Percentiles rank a stretch among this genome's conserved stretches.
Evolutionary conservation across 768 basidiomycete species (phyloP).

Genomic region (Pleurotus cornucopiae): DNA sequence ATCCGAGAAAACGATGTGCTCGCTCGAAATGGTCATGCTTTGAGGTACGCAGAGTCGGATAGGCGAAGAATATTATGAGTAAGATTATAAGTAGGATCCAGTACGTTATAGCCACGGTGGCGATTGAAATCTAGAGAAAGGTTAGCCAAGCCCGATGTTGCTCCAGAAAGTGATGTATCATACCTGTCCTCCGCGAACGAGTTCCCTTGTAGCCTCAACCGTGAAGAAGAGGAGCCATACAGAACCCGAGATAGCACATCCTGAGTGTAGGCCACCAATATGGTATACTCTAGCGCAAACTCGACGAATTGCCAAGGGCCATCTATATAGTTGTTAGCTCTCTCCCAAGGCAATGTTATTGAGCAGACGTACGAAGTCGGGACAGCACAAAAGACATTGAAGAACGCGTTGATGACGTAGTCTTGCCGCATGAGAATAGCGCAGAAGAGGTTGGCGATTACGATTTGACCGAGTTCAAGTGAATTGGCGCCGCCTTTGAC

Average conservation of each 20-base stretch:
- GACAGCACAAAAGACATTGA: slow-evolving; percentile 45
- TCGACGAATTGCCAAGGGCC: slow-evolving; percentile 52
- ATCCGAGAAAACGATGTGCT: slow-evolving; percentile 54
- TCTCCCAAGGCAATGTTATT: background rate
- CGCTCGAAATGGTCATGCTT: slow-evolving; percentile 52
- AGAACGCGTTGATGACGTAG: slow-evolving; percentile 57
- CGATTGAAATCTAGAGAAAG: slow-evolving; percentile 31
- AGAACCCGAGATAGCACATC: slow-evolving; percentile 49
- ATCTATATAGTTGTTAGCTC: slow-evolving; percentile 26
- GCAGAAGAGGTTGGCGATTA: slow-evolving; percentile 43
- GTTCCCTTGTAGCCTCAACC: slow-evolving; percentile 47
- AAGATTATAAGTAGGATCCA: slow-evolving; percentile 42
- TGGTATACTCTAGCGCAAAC: slow-evolving; percentile 54
- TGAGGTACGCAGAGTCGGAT: slow-evolving; percentile 42
- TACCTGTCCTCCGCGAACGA: slow-evolving; percentile 32
- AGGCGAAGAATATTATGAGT: slow-evolving; percentile 47
- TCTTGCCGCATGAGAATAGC: slow-evolving; percentile 49
- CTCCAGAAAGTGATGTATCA: slow-evolving; percentile 5
- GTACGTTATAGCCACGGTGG: slow-evolving; percentile 49
- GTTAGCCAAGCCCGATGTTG: background rate
- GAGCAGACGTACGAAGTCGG: slow-evolving; percentile 40
- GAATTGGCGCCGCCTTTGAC: slow-evolving; percentile 29
- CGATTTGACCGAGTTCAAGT: slow-evolving; percentile 32
- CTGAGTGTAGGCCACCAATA: slow-evolving; percentile 58
- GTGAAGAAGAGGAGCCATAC: slow-evolving; percentile 51